phyloP scores from a whole-genome alignment of 2,329 filamentous ascomycete genomes.

The Sphaerulina vaccinii region DNA sequence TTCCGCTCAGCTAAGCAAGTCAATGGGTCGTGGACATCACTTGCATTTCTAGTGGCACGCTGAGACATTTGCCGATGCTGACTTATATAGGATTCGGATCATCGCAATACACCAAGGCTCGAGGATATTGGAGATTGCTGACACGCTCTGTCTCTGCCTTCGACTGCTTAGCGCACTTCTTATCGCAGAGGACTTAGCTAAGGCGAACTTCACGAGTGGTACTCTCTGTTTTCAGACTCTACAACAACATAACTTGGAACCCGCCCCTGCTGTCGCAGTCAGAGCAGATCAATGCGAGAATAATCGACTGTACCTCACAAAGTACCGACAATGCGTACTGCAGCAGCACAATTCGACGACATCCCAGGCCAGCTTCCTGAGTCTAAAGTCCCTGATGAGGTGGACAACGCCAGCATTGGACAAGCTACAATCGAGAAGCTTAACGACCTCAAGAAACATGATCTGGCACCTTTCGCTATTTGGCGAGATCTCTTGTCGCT shows the following conservation, averaged over 20 bases:
- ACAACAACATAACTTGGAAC: neutral
- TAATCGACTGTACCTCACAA: no score
- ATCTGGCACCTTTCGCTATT: conserved; percentile 20
- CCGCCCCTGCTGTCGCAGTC: no score
- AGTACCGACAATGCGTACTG: conserved; percentile 13
- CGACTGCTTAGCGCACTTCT: no score
- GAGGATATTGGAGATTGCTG: no score
- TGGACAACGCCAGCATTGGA: conserved; percentile 21
- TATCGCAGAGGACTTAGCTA: no score
- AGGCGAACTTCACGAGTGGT: no score
- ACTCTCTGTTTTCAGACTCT: neutral
- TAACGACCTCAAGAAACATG: conserved; percentile 18
- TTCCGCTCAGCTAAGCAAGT: neutral
- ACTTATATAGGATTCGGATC: neutral
- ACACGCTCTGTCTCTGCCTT: no score
- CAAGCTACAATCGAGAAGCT: conserved; percentile 18
- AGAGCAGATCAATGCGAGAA: no score
- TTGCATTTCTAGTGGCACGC: neutral
- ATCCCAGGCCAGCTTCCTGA: conserved; percentile 28
- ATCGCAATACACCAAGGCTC: no score
- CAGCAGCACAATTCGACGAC: conserved; percentile 24
- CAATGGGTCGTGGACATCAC: neutral
- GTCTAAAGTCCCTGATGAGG: conserved; percentile 16
- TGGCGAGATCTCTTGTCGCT: conserved; percentile 61
- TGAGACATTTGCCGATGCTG: neutral